Conservation (phyloP, 1,139 yeast species). For the Hyphopichia fennica region DNA sequence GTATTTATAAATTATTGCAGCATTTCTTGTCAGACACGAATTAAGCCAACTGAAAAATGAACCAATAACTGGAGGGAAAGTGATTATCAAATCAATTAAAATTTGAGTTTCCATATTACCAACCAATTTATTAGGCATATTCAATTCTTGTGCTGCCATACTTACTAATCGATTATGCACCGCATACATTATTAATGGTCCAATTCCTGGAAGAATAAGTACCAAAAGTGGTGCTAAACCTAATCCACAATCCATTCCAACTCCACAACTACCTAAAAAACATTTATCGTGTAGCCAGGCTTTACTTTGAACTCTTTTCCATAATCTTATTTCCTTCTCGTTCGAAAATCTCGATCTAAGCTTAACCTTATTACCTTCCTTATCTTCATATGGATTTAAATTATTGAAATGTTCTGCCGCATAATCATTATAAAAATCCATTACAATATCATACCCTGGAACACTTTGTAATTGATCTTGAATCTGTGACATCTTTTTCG, state of each 20-base stretch:
- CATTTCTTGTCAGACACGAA: conserved; percentile 87
- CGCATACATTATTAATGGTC: conserved; percentile 77
- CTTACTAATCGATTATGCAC: conserved; percentile 68
- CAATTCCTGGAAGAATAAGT: conserved; percentile 68
- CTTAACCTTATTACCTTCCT: conserved; percentile 55
- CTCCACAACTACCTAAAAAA: conserved; percentile 68
- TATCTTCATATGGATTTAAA: conserved; percentile 66
- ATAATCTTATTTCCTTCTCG: conserved; percentile 61
- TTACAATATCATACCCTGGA: conserved; percentile 57
- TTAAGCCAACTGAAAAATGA: conserved; percentile 74
- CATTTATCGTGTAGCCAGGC: conserved; percentile 91
- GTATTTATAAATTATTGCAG: conserved; percentile 65
- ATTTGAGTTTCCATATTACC: conserved; percentile 77
- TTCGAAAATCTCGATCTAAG: conserved; percentile 56
- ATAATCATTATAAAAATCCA: conserved; percentile 61
- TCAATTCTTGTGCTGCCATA: conserved; percentile 53
- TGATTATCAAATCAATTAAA: conserved; percentile 65
- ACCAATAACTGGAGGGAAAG: conserved; percentile 81
- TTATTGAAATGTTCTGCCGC: conserved; percentile 66
- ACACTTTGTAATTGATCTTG: conserved; percentile 47
- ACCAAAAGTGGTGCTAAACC: conserved; percentile 75
- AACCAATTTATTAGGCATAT: conserved; percentile 58
- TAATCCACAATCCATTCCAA: conserved; percentile 71
- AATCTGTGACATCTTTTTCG: conserved; percentile 22
- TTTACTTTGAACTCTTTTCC: conserved; percentile 68